These are phyloP conservation scores for Neonectria punicea DNA, from an alignment of 2,329 filamentous ascomycete species.

Conservation along the genomic window DNA sequence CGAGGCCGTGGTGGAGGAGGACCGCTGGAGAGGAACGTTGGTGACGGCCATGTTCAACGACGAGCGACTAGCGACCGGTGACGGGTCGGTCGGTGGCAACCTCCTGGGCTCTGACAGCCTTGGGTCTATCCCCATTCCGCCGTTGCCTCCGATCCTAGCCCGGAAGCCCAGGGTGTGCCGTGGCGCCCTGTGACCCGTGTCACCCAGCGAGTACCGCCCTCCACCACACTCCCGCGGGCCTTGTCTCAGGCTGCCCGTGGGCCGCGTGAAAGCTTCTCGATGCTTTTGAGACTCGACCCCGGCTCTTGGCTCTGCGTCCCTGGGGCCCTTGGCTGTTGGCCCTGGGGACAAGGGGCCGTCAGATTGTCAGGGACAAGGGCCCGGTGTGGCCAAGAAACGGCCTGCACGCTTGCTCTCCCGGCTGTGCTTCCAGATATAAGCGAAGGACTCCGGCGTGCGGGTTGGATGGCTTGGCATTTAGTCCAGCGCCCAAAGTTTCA, in stretches of 20 bases:
- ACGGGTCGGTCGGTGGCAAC: conserved; percentile 30
- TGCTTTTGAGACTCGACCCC: conserved; percentile 29
- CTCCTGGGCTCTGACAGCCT: conserved; percentile 30
- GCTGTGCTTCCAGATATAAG: conserved; percentile 34
- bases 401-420: conserved; percentile 24
- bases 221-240: conserved; percentile 32
- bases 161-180: conserved; percentile 25
- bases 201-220: conserved; percentile 25
- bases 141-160: conserved; percentile 9
- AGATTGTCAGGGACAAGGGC: conserved; percentile 37
- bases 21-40: conserved; percentile 11
- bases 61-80: conserved; percentile 22
- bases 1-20: neutral
- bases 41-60: conserved; percentile 8
- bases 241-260: conserved; percentile 34
- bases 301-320: conserved; percentile 4
- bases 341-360: conserved; percentile 26
- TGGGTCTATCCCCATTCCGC: conserved; percentile 35
- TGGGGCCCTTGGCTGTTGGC: conserved; percentile 5
- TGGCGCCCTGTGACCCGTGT: conserved; percentile 30
- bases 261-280: conserved; percentile 36
- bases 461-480: conserved; percentile 36
- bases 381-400: conserved; percentile 32
- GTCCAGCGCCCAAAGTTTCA: conserved; percentile 39
- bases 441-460: conserved; percentile 34